phyloP scores from a whole-genome alignment of 192 early-diverging fungal genomes.

The Chytriomyces confervae region DNA sequence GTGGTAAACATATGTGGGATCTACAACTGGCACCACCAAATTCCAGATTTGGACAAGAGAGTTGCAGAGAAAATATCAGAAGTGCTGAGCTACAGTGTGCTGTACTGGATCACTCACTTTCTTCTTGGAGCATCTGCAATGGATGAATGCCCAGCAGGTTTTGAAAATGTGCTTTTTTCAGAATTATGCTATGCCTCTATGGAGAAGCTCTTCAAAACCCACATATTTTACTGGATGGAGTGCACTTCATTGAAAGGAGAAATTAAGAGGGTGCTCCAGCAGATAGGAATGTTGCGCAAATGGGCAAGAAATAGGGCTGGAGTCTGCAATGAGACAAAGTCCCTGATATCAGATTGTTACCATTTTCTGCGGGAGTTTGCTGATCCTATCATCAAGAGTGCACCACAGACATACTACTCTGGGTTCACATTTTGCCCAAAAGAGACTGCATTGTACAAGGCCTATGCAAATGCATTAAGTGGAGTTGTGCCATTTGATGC shows the following conservation, averaged over 20 bases:
- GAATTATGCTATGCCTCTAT: too few species aligned
- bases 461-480: not conserved
- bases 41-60: not conserved
- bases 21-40: not conserved
- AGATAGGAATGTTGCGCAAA: not conserved
- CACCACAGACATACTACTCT: not conserved
- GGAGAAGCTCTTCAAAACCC: not conserved
- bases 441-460: not conserved
- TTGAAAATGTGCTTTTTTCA: too few species aligned
- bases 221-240: not conserved
- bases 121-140: not conserved
- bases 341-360: not conserved
- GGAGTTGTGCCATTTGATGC: not conserved
- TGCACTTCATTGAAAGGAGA: not conserved
- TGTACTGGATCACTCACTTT: not conserved
- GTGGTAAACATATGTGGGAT: not conserved
- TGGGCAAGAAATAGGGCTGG: not conserved
- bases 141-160: too few species aligned
- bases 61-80: not conserved
- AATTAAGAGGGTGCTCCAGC: not conserved
- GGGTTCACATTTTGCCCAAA: not conserved
- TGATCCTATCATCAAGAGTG: constrained; percentile 1
- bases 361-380: not conserved
- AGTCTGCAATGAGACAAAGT: not conserved
- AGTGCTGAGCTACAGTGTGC: not conserved